Evolutionary conservation across 768 basidiomycete species (phyloP), one percentile per base, ranked within the genome.

Genomic region (Rhizopogon vinicolor): DNA sequence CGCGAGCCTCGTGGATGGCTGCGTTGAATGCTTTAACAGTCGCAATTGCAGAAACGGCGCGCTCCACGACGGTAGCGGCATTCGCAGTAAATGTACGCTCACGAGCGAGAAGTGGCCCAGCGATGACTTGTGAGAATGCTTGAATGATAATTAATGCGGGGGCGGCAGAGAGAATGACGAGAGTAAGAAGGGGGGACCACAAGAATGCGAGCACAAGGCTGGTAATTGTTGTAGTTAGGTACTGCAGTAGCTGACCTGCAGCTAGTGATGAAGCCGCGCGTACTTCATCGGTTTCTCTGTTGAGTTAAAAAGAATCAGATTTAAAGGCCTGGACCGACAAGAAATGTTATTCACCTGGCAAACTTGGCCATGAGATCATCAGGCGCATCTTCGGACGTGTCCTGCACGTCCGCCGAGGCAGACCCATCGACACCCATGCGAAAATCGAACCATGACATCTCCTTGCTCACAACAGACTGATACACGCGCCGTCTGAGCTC

Each of bases 1-100:
- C 75, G 13, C 80, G 74, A 54, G 76, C 71, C 60, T 89, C 88
- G 64, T 75, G 70, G 0, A 71, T 57, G 25, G 83, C 73, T 2
- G 92, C 93, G 69, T 93, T 95, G 79, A 93, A 93, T 0, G 89
- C 90, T 67, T 97, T 97, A 70, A 98, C 92, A 2, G 94, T 97
- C 13, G 88, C 71, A 62, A 98, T 93, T 43, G 87, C 83, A 5
- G 83, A 67, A 12, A 85, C 72, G 2, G 89, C 84, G 28, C 93
- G 86, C 58, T 96, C 88, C 62, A 94, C 77, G 55, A 88, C 79
- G 4, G 89, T 87, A 0, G 91, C 88, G 0, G 89, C 89, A n/a
- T 76, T 73, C 6, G 86, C 83, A 4, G 86, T 82, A 16, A 86
- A 78, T 0, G 74, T 65, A 46, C 89, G 85, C 62, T 98, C 93